Evolutionary conservation across 2,329 filamentous ascomycete genomes (phyloP), one percentile per base, ranked within the genome.

Genomic region (Berkeleyomyces rouxiae): DNA sequence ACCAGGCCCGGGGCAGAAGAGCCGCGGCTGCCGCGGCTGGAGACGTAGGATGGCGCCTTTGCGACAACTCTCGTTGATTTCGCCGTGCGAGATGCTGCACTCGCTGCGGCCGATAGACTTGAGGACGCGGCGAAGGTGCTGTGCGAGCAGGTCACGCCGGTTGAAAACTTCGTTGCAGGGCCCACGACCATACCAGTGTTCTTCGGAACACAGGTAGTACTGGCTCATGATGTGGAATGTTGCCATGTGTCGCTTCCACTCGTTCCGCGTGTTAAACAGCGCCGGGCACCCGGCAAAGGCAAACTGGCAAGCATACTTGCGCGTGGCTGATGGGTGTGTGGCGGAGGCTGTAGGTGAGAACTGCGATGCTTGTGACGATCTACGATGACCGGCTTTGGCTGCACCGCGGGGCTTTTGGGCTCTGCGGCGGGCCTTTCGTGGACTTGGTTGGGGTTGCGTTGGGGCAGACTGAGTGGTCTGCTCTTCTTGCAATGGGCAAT

Each of bases 161-260:
- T 95, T 95, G 77, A 96, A 96, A 68, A 79, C 77, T 40, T 75
- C 74, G n/a, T 78, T 84, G 31, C 65, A 64, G 2, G 65, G 49
- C 3, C 64, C 66, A 46, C 63, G 68, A 58, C 58, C 31, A 55
- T 68, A 70, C 33, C 69, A 70, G 9, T 44, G 58, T 6, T 46
- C 70, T 67, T 36, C 73, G 69, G 82, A 86, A 74, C 91, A 97
- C 63, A 86, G 78, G 82, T 85, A 96, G 73, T 84, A 87, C 53
- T 80, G 76, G 2, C 88, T 77, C 61, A 85, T 81, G 31, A 96
- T 77, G 70, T 97, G 92, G 70, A 95, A 87, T 0, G 86, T 87
- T 40, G 78, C 76, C 68, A 92, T 83, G 70, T 97, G 92, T 0
- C 92, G 83, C 72, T 96, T 96, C 92, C 92, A 96, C 72, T 96